Percentiles rank a stretch among this genome's conserved stretches.
Conservation (phyloP, 495 filamentous ascomycete species). For the Lasiosphaeria ovina region DNA sequence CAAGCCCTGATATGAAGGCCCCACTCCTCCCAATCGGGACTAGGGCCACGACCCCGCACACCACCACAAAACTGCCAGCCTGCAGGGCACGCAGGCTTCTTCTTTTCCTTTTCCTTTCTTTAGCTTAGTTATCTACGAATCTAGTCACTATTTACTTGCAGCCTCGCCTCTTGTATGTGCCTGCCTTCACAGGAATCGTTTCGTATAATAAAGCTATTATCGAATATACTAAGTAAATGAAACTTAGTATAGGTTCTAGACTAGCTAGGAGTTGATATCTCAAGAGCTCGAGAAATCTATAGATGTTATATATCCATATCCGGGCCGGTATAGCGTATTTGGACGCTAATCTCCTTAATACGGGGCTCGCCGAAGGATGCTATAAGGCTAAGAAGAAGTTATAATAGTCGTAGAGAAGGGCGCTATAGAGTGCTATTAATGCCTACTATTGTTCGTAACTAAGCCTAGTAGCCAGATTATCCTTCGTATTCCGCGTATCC, state of each 20-base stretch:
- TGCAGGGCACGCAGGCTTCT: too few relatives aligned
- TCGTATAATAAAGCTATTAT: constrained; percentile 78
- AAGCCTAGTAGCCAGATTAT: constrained; percentile 16
- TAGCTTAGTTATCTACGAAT: too few relatives aligned
- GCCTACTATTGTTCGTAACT: constrained; percentile 61
- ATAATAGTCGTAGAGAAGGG: constrained; percentile 73
- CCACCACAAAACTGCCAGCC: too few relatives aligned
- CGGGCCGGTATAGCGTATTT: constrained; percentile 80
- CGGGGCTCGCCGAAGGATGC: constrained; percentile 64
- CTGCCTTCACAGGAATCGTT: constrained; percentile 69
- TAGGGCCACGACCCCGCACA: too few relatives aligned
- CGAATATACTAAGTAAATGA: constrained; percentile 77
- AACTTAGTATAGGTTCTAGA: constrained; percentile 76
- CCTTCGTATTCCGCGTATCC: constrained; percentile 54
- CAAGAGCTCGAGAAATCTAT: constrained; percentile 73
- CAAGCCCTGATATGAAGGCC: too few relatives aligned
- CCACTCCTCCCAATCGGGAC: too few relatives aligned
- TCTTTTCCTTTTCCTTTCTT: too few relatives aligned
- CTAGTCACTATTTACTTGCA: too few relatives aligned
- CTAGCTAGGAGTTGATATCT: constrained; percentile 62
- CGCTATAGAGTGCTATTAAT: constrained; percentile 67
- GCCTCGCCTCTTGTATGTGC: too few relatives aligned
- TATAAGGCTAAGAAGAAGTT: constrained; percentile 80
- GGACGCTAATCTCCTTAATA: constrained; percentile 56
- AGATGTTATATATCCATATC: constrained; percentile 85